These are phyloP conservation scores for Tolypocladium pustulatum DNA, from an alignment of 2,329 filamentous ascomycete genomes.

Conservation along the genomic window DNA sequence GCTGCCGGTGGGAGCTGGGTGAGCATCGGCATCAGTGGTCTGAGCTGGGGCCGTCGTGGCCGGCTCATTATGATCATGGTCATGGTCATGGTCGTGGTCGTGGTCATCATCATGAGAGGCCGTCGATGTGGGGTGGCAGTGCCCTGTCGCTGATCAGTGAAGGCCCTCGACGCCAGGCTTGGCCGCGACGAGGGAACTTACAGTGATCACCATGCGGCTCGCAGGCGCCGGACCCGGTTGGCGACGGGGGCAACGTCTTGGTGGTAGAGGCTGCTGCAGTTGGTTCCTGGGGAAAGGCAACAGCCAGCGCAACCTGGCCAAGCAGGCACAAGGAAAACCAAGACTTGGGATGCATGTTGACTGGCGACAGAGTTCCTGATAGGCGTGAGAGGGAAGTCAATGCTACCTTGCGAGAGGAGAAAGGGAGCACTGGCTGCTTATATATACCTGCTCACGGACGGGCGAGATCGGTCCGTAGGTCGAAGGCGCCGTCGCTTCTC, in stretches of 20 bases:
- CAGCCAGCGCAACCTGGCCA: constrained; percentile 4
- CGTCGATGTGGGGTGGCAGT: constrained; percentile 6
- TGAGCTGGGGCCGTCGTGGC: neutral
- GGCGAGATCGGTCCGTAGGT: neutral
- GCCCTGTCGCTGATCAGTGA: constrained; percentile 2
- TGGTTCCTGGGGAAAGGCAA: constrained; percentile 1
- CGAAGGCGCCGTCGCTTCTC: neutral
- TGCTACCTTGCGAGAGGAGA: neutral
- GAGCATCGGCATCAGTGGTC: neutral
- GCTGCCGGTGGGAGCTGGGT: neutral
- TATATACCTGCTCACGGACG: neutral
- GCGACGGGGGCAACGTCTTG: constrained; percentile 8
- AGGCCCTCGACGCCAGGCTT: neutral
- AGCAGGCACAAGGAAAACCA: constrained; percentile 6
- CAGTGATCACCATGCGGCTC: constrained; percentile 8
- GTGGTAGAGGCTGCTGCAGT: neutral
- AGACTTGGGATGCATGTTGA: constrained; percentile 6
- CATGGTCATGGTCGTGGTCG: neutral
- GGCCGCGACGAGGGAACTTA: neutral
- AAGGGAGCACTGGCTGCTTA: neutral
- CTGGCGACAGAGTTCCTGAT: neutral
- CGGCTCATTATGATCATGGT: neutral
- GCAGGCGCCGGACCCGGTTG: constrained; percentile 7
- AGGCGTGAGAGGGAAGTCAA: neutral
- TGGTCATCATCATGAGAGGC: neutral